Percentiles rank a stretch among this genome's conserved stretches.
Evolutionary conservation across 176 grass and related monocot genomes (phyloP).

Genomic region (Chloris gayana): DNA sequence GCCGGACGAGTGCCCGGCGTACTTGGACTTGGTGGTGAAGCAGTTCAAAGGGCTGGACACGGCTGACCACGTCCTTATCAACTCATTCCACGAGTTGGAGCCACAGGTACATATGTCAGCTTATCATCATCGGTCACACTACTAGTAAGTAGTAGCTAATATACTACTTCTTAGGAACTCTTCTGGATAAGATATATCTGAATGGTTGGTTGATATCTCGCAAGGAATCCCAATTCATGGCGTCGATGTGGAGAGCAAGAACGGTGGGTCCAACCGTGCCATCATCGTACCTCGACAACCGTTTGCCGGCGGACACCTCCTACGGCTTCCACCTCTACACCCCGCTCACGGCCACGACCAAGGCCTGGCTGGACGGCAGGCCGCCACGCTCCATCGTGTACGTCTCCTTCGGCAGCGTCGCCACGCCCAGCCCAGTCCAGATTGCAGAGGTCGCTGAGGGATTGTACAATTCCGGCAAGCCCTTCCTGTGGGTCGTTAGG

Average conservation of each 20-base stretch:
- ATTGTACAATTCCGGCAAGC: slow-evolving; percentile 31
- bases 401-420: slow-evolving; percentile 66
- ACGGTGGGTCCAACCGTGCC: slow-evolving; percentile 41
- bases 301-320: slow-evolving; percentile 16
- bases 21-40: slow-evolving; percentile 41
- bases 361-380: slow-evolving; percentile 48
- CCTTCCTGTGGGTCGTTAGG: slow-evolving; percentile 70
- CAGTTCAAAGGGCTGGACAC: slow-evolving; percentile 58
- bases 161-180: too few relatives aligned
- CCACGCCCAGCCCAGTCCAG: slow-evolving; percentile 15
- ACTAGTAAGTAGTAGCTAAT: too few relatives aligned
- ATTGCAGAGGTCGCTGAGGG: slow-evolving; percentile 51
- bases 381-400: slow-evolving; percentile 48
- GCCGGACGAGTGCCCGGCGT: not conserved
- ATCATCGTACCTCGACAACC: slow-evolving; percentile 20
- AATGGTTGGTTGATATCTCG: not conserved
- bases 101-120: slow-evolving; percentile 25
- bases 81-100: slow-evolving; percentile 75
- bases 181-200: too few relatives aligned
- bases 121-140: too few relatives aligned
- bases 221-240: slow-evolving; percentile 38
- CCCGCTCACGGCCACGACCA: not conserved
- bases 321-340: slow-evolving; percentile 50
- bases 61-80: slow-evolving; percentile 66
- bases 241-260: slow-evolving; percentile 12